Evolutionary conservation across 148 eudicot genomes (phyloP), one percentile per base, ranked within the genome.

Genomic region (Fagopyrum homotropicum): DNA sequence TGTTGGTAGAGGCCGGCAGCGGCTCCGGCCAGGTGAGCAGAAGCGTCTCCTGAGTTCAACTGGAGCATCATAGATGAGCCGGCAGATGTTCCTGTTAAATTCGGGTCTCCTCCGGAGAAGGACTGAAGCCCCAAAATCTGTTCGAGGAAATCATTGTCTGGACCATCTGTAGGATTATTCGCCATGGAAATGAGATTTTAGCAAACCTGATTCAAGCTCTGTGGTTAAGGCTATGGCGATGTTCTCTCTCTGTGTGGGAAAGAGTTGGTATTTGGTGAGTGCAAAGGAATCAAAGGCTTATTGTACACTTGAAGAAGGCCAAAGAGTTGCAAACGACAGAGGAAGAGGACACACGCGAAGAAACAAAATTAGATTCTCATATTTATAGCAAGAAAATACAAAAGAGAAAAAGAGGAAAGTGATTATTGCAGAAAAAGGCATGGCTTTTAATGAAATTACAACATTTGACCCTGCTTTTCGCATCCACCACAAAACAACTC

Each of bases 41-140:
- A 66, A 51, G 68, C 72, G 45, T 82, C 80, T 30, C 81, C 75
- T 56, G 86, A 84, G 79, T 72, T 88, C 15, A 88, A 84, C 79
- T 88, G 92, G 35, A 88, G 83, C 75, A 84, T 73, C 92, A 88
- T 88, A 50, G 83, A 82, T 63, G 77, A 22, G 3, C 71, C 80
- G 46, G 61, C 73, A 4, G 69, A 76, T 51, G 64, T 60, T 51
- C 82, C 85, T 47, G 82, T 81, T 75, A 86, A 54, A 77, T 66
- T 74, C 9, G 84, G 44, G 45, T 80, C 88, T 0, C 78, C 75
- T 15, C 81, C 76, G 4, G 84, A 80, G 64, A 80, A 81, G 73
- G 75, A 30, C 7, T 81, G 92, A 80, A 83, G 81, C 17, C 86
- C 86, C 17, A 87, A 84, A 4, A 87, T 83, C 46, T 87, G 90